Conservation (phyloP, 2,329 filamentous ascomycete genomes). For the Arthrobotrys conoides region DNA sequence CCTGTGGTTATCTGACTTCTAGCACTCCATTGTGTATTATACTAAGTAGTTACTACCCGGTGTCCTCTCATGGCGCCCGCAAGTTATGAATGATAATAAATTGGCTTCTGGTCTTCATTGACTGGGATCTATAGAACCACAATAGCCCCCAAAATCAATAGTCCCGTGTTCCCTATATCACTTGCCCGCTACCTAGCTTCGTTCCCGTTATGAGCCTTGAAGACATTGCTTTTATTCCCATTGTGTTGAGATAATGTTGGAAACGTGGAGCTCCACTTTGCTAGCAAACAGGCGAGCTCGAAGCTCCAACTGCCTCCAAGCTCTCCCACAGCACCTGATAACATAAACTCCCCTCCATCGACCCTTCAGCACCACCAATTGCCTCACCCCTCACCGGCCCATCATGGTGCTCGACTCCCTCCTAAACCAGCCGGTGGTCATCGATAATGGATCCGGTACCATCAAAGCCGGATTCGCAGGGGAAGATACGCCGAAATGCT, state of each 20-base stretch:
- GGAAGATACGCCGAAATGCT: constrained; percentile 95
- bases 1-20: constrained; percentile 8
- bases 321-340: constrained; percentile 19
- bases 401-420: constrained; percentile 73
- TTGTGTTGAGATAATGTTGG: constrained; percentile 47
- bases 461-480: constrained; percentile 97
- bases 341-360: constrained; percentile 27
- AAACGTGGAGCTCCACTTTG: constrained; percentile 56
- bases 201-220: background rate
- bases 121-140: background rate
- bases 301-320: constrained; percentile 45
- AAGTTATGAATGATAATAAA: constrained; percentile 11
- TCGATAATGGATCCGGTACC: constrained; percentile 98
- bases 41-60: background rate
- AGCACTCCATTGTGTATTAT: constrained; percentile 3
- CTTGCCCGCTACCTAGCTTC: background rate
- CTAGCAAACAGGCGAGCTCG: constrained; percentile 50
- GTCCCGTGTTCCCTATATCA: background rate
- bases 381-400: constrained; percentile 4
- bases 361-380: constrained; percentile 10
- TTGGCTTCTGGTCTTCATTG: background rate
- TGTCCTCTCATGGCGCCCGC: background rate
- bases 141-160: background rate
- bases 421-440: constrained; percentile 97
- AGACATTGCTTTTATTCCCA: background rate